phyloP scores from a whole-genome alignment of 805 yeast genomes.

The Candida andamanensis region DNA sequence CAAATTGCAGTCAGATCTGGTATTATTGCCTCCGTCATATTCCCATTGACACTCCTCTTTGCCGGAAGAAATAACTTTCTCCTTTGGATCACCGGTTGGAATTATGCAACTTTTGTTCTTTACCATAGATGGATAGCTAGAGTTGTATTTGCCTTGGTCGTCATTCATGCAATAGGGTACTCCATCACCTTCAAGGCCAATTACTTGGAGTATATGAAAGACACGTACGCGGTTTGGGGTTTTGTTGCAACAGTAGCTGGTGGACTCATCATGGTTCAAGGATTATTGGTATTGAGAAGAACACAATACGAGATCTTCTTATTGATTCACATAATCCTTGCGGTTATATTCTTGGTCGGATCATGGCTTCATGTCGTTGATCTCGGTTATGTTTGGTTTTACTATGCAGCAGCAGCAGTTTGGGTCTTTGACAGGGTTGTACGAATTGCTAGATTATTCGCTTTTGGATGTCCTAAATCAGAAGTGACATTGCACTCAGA shows the following conservation, averaged over 20 bases:
- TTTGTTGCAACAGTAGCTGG: constrained; percentile 33
- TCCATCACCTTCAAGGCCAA: constrained; percentile 12
- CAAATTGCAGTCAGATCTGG: constrained; percentile 51
- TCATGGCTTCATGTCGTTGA: constrained; percentile 33
- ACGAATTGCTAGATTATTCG: constrained; percentile 21
- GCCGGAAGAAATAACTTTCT: constrained; percentile 62
- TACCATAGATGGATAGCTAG: constrained; percentile 45
- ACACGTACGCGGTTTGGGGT: constrained; percentile 28
- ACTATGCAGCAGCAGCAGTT: constrained; percentile 27
- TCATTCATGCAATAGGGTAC: constrained; percentile 29
- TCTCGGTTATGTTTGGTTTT: constrained; percentile 30
- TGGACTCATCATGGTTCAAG: constrained; percentile 25
- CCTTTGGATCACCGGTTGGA: constrained; percentile 58
- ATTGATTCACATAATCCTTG: constrained; percentile 30
- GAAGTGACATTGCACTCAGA: constrained; percentile 24
- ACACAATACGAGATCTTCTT: constrained; percentile 34
- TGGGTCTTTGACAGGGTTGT: constrained; percentile 34
- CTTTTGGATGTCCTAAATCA: constrained; percentile 34
- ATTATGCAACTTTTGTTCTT: constrained; percentile 35
- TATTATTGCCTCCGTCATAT: constrained; percentile 38
- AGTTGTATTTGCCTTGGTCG: constrained; percentile 20
- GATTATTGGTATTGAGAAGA: constrained; percentile 29
- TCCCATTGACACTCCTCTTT: constrained; percentile 51
- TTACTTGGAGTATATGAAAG: constrained; percentile 13
- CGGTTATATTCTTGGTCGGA: constrained; percentile 40